A percentile compares a stretch with the other conserved stretches of the same genome.
phyloP scores from a whole-genome alignment of 306 rosid genomes.

The Malus sieversii region DNA sequence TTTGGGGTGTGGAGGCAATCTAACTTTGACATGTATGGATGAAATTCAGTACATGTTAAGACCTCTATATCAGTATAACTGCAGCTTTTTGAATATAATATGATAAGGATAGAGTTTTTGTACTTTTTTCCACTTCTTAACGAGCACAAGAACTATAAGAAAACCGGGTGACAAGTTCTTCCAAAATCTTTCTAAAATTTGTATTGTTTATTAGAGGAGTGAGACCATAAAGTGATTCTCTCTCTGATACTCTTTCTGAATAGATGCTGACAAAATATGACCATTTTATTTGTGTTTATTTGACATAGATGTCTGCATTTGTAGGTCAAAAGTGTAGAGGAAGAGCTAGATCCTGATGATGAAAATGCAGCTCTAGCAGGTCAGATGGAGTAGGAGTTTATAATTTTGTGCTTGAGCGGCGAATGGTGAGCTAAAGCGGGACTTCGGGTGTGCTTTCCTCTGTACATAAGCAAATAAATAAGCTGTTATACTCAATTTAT shows the following conservation, averaged over 20 bases:
- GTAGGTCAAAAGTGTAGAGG: slow-evolving; percentile 90
- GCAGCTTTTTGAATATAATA: neutral
- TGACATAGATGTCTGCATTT: slow-evolving; percentile 8
- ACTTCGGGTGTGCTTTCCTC: slow-evolving; percentile 7
- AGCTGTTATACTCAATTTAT: neutral
- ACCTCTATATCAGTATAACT: neutral
- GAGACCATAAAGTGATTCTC: too few species aligned
- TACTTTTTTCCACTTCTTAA: neutral
- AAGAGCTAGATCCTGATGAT: slow-evolving; percentile 69
- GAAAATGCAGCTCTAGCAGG: slow-evolving; percentile 50
- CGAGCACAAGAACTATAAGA: neutral
- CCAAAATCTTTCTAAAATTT: too few species aligned
- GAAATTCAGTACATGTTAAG: neutral
- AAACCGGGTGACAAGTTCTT: neutral
- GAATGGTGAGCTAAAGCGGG: slow-evolving; percentile 4
- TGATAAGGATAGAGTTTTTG: neutral
- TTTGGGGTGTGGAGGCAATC: neutral
- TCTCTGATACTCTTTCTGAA: too few species aligned
- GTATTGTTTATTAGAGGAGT: too few species aligned
- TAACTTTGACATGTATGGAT: neutral
- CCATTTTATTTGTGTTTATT: neutral
- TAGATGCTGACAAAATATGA: too few species aligned
- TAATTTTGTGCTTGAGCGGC: neutral
- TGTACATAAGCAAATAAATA: slow-evolving; percentile 21
- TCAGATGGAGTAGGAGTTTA: slow-evolving; percentile 37